phyloP scores from a whole-genome alignment of 352 stramenopile species.

The Globisporangium mamillatum region DNA sequence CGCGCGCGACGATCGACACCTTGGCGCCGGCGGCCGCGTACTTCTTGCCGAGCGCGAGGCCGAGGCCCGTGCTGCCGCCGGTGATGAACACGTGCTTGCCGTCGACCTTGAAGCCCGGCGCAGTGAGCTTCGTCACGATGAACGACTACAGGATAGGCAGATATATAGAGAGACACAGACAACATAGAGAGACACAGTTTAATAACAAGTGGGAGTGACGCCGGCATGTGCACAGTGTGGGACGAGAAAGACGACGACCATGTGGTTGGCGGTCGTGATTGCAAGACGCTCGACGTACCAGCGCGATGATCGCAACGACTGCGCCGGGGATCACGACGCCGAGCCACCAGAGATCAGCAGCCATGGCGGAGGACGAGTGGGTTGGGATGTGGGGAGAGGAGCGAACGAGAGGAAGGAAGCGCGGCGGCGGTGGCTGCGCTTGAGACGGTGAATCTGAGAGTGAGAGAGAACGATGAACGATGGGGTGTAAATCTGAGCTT shows the following conservation, averaged over 20 bases:
- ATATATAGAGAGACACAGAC: neutral
- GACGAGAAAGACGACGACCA: neutral
- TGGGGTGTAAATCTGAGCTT: too few species aligned
- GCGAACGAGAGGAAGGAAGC: too few species aligned
- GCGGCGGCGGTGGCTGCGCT: neutral
- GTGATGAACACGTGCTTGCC: slow-evolving; percentile 74
- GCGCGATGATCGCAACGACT: slow-evolving; percentile 45
- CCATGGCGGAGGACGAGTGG: slow-evolving; percentile 21
- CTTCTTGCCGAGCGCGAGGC: slow-evolving; percentile 64
- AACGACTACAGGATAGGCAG: slow-evolving; percentile 38
- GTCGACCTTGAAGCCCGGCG: slow-evolving; percentile 68
- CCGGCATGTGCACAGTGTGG: neutral
- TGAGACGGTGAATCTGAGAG: neutral
- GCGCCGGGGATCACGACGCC: slow-evolving; percentile 37
- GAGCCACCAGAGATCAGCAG: slow-evolving; percentile 42
- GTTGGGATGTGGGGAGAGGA: neutral
- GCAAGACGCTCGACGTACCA: slow-evolving; percentile 31
- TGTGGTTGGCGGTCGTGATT: neutral
- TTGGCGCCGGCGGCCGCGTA: slow-evolving; percentile 67
- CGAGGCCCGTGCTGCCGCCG: slow-evolving; percentile 65
- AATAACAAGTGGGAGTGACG: neutral
- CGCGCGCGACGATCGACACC: slow-evolving; percentile 70
- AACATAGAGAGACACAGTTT: slow-evolving; percentile 11
- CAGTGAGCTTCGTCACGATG: slow-evolving; percentile 54
- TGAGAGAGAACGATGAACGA: neutral